Base-by-base conservation (phyloP, 176 grass and related monocot genomes). In the Raddia distichophylla region DNA sequence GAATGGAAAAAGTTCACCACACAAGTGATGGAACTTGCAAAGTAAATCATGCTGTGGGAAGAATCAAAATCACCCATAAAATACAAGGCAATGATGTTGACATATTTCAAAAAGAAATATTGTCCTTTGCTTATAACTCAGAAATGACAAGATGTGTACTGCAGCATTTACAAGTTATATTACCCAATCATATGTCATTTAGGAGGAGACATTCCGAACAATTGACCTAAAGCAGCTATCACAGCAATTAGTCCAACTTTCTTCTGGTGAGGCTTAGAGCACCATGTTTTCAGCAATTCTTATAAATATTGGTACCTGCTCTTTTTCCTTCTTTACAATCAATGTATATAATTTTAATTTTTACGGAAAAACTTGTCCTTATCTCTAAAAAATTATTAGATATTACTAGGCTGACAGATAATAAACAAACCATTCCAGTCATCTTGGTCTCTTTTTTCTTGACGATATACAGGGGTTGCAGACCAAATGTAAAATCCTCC, bases 401-500 rank as follows among this genome's bases (percentile, higher is more conserved):
- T 80, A 58, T 45, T 67, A 18, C 5, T 60, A 81, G 18, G 42
- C 5, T 43, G 32, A 53, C 0, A 55, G 49, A 8, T 14, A 22
- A 76, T 66, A 53, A 59, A 90, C 88, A 10, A 83, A 98, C 96
- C 88, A 56, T 86, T 91, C 93, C 93, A 98, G 61, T 93, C 84
- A 74, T 86, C 76, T 83, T 91, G 84, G 46, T 98, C 96, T 73
- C 75, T 90, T 91, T 66, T 51, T 69, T 90, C 82, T 86, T 95
- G 56, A 71, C 89, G 91, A 72, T 98, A 98, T 73, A 95, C 96
- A 15, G 96, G 93, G 34, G 93, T 98, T 82, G 96, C 96, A 84
- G 96, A 98, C 96, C 96, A 95, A 60, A 95, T 76, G 67, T 91
- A 98, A 74, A 91, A 91, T 52, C 93, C 96, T 83, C 93, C 96